A percentile compares a stretch with the other conserved stretches of the same genome.
phyloP scores from a whole-genome alignment of 164 flowering plant species.

The Berberis vulgaris region DNA sequence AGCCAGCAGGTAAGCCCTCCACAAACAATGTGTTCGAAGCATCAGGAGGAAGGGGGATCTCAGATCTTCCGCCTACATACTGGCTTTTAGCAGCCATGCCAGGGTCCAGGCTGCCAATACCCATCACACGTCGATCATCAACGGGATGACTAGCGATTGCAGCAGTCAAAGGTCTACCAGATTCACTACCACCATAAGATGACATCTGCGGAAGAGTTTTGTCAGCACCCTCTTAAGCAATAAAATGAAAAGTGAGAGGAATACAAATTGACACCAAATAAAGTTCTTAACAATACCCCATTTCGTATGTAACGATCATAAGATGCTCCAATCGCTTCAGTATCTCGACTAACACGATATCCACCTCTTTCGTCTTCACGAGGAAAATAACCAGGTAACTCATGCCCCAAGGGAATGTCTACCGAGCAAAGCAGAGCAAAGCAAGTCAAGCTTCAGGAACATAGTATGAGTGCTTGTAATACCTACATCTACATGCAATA shows the following conservation, averaged over 20 bases:
- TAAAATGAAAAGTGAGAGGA: not conserved
- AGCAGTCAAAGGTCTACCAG: constrained; percentile 20
- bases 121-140: constrained; percentile 29
- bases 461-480: too few relatives aligned
- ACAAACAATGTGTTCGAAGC: constrained; percentile 65
- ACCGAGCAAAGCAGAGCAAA: too few relatives aligned
- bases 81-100: constrained; percentile 13
- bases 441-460: too few relatives aligned
- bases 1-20: constrained; percentile 65
- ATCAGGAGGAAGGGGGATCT: constrained; percentile 61
- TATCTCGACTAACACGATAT: constrained; percentile 34
- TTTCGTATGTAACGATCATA: constrained; percentile 65
- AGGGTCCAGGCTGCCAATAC: constrained; percentile 24
- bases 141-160: constrained; percentile 28
- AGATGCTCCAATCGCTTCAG: constrained; percentile 49
- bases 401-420: constrained; percentile 26
- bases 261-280: not conserved
- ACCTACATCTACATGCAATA: too few relatives aligned
- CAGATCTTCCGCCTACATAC: constrained; percentile 33
- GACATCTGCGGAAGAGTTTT: constrained; percentile 36
- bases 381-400: constrained; percentile 32
- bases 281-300: constrained; percentile 17
- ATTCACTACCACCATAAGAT: constrained; percentile 38
- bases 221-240: constrained; percentile 9
- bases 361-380: constrained; percentile 38